A percentile compares a stretch with the other conserved stretches of the same genome.
Evolutionary conservation across 257 asterid species (phyloP).

Genomic region (Buddleja alternifolia): DNA sequence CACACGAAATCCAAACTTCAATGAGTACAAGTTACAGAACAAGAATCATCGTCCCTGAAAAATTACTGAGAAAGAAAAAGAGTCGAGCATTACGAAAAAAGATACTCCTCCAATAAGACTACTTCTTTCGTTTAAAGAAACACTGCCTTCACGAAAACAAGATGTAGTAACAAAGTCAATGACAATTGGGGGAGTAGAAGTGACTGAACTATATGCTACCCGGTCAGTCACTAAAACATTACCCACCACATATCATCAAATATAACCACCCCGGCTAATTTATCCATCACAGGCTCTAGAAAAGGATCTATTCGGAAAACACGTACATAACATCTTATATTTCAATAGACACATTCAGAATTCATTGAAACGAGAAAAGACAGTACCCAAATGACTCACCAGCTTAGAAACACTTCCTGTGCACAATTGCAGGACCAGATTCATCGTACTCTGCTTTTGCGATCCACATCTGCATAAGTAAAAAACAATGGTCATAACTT

Average conservation of each 20-base stretch:
- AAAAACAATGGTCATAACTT: neutral
- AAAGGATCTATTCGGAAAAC: too few relatives aligned
- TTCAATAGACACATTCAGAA: too few relatives aligned
- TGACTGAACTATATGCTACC: neutral
- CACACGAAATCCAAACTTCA: slow-evolving; percentile 5
- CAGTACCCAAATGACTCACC: slow-evolving; percentile 17
- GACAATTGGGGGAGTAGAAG: neutral
- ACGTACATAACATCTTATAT: too few relatives aligned
- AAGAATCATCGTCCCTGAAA: neutral
- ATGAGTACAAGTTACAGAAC: neutral
- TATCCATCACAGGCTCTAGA: too few relatives aligned
- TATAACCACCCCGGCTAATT: neutral
- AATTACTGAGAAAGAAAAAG: neutral
- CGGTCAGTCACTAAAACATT: neutral
- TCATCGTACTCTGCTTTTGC: slow-evolving; percentile 61
- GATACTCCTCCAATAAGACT: neutral
- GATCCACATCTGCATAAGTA: slow-evolving; percentile 62
- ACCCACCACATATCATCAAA: neutral
- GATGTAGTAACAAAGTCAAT: neutral
- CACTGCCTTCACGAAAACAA: neutral
- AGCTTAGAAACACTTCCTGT: slow-evolving; percentile 64
- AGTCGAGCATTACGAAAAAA: neutral
- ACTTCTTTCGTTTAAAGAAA: neutral
- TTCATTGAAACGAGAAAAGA: neutral
- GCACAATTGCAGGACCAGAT: slow-evolving; percentile 70